Conservation (phyloP, 2,329 filamentous ascomycete species). For the Pseudocercospora macadamiae region DNA sequence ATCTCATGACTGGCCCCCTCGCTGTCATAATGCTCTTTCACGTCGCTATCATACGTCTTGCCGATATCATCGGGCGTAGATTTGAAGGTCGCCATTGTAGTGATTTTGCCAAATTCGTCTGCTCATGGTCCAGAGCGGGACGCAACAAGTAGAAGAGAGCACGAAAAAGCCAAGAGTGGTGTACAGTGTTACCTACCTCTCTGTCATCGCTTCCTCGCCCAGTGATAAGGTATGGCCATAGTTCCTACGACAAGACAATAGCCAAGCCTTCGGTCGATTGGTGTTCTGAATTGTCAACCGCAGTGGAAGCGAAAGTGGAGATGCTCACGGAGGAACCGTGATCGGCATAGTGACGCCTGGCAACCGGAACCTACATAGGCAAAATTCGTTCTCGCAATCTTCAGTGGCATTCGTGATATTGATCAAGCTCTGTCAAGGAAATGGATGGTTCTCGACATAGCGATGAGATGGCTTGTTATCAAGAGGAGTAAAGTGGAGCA, state of each 20-base stretch:
- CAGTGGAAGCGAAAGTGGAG: neutral
- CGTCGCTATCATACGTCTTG: neutral
- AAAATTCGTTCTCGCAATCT: neutral
- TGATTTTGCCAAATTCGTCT: neutral
- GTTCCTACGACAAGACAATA: neutral
- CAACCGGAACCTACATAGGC: too few relatives aligned
- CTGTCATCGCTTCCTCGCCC: neutral
- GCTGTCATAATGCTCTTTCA: neutral
- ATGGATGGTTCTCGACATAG: too few relatives aligned
- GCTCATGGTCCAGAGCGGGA: neutral
- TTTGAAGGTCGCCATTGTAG: neutral
- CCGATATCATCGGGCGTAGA: neutral
- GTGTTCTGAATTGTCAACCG: neutral
- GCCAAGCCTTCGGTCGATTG: neutral
- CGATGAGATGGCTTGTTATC: too few relatives aligned
- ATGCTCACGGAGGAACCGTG: neutral
- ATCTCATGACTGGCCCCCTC: constrained; percentile 20
- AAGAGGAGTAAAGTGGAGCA: neutral
- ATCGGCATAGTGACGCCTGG: neutral
- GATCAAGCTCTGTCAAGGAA: neutral
- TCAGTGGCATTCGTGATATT: neutral
- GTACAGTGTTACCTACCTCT: neutral
- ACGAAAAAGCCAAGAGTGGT: neutral
- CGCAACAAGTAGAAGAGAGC: neutral
- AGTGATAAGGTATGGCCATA: neutral